These are phyloP conservation scores for Mimosa pudica DNA, from an alignment of 306 rosid species.

Conservation along the genomic window DNA sequence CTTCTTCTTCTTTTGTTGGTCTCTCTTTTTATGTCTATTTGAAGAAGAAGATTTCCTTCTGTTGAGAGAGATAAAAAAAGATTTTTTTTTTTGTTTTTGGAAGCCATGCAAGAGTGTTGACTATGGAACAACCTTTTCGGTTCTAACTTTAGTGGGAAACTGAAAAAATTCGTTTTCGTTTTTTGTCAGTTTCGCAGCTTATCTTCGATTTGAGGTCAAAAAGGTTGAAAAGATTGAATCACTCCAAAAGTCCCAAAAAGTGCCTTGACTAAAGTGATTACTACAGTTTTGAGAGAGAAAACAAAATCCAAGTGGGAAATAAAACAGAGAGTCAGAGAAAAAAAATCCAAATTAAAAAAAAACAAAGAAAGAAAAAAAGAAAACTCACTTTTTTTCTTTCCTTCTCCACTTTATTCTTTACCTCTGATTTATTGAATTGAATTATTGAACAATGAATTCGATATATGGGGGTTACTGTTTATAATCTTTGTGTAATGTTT, in stretches of 20 bases:
- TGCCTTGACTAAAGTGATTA: constrained; percentile 40
- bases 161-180: constrained; percentile 31
- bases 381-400: constrained; percentile 39
- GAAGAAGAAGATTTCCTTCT: constrained; percentile 34
- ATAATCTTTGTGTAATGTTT: constrained; percentile 15
- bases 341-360: not conserved
- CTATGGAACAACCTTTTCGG: constrained; percentile 55
- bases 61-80: constrained; percentile 31
- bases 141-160: constrained; percentile 35
- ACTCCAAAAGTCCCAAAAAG: constrained; percentile 26
- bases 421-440: not conserved
- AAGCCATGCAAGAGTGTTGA: constrained; percentile 70
- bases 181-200: constrained; percentile 46
- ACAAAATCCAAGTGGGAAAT: constrained; percentile 13
- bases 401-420: constrained; percentile 52
- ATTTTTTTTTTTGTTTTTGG: not conserved
- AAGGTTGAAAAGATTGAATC: constrained; percentile 18
- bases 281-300: constrained; percentile 35
- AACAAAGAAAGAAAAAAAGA: constrained; percentile 2
- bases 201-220: constrained; percentile 55
- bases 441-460: not conserved
- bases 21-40: constrained; percentile 36
- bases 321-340: constrained; percentile 24
- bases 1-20: constrained; percentile 32
- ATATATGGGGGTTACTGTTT: constrained; percentile 19